Percentiles rank a stretch among this genome's conserved stretches.
Conservation (phyloP, 2,329 filamentous ascomycete species). For the Paecilomyces dactylethromorphus region DNA sequence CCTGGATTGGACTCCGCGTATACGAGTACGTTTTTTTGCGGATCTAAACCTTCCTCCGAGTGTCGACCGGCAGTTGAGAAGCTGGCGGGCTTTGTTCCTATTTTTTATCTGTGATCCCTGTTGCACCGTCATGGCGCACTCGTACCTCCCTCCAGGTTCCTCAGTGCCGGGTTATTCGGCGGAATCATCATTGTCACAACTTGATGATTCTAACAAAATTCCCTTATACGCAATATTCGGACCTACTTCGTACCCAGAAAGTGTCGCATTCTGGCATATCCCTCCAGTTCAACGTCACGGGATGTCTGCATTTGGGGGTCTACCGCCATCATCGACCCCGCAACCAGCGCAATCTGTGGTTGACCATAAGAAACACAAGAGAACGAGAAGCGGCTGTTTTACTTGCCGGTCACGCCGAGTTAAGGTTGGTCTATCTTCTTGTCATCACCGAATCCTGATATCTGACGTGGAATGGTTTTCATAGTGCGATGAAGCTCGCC, state of each 20-base stretch:
- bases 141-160: constrained; percentile 22
- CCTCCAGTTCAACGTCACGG: constrained; percentile 10
- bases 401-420: constrained; percentile 86
- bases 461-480: neutral
- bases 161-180: constrained; percentile 13
- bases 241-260: constrained; percentile 33
- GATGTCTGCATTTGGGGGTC: constrained; percentile 7
- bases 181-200: constrained; percentile 2
- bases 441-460: constrained; percentile 5
- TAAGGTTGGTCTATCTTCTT: constrained; percentile 45
- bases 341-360: constrained; percentile 23
- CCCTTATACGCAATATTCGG: constrained; percentile 28
- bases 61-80: neutral
- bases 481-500: constrained; percentile 84
- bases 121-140: constrained; percentile 21
- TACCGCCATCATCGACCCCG: constrained; percentile 20
- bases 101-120: constrained; percentile 12
- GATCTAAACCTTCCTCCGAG: neutral
- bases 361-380: constrained; percentile 83
- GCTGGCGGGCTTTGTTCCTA: constrained; percentile 3
- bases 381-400: constrained; percentile 88
- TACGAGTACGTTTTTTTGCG: neutral
- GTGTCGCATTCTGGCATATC: constrained; percentile 40
- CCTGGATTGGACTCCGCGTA: neutral
- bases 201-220: constrained; percentile 16